These are phyloP conservation scores for Phaeosphaeria sp. DNA, from an alignment of 2,329 filamentous ascomycete genomes.

Conservation along the genomic window DNA sequence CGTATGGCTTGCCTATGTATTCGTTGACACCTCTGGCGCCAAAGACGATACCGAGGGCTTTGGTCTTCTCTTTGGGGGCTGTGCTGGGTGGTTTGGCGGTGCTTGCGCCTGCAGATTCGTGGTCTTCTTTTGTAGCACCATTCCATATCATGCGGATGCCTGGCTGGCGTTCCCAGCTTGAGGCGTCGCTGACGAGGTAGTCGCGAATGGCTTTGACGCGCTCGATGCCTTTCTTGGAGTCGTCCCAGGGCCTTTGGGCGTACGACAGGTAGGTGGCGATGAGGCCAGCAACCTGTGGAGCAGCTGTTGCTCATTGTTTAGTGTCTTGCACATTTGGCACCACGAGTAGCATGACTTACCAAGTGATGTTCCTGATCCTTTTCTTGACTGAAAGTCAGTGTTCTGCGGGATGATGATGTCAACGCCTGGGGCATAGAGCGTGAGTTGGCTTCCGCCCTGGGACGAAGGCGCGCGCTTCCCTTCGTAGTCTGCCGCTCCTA, in stretches of 20 bases:
- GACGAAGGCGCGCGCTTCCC: neutral
- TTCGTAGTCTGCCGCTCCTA: neutral
- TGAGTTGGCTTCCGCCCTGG: neutral
- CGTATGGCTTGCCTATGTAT: neutral
- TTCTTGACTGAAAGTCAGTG: neutral
- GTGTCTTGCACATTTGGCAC: neutral
- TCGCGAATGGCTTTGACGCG: slow-evolving; percentile 14
- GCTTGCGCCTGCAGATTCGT: slow-evolving; percentile 8
- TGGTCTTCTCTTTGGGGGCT: neutral
- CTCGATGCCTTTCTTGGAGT: neutral
- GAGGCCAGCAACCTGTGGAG: slow-evolving; percentile 11
- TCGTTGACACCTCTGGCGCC: neutral
- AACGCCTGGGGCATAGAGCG: neutral
- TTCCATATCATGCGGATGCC: slow-evolving; percentile 15
- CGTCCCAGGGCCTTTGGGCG: slow-evolving; percentile 8
- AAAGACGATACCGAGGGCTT: neutral
- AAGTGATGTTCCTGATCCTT: neutral
- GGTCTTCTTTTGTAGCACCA: slow-evolving; percentile 12
- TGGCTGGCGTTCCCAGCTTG: slow-evolving; percentile 9
- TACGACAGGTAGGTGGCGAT: slow-evolving; percentile 15
- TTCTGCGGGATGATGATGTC: neutral
- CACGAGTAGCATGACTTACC: neutral
- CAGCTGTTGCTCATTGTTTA: neutral
- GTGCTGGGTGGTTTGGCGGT: neutral
- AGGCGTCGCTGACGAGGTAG: slow-evolving; percentile 6